These are phyloP conservation scores for Pyrenochaeta sp. DNA, from an alignment of 2,329 filamentous ascomycete genomes.

Conservation along the genomic window DNA sequence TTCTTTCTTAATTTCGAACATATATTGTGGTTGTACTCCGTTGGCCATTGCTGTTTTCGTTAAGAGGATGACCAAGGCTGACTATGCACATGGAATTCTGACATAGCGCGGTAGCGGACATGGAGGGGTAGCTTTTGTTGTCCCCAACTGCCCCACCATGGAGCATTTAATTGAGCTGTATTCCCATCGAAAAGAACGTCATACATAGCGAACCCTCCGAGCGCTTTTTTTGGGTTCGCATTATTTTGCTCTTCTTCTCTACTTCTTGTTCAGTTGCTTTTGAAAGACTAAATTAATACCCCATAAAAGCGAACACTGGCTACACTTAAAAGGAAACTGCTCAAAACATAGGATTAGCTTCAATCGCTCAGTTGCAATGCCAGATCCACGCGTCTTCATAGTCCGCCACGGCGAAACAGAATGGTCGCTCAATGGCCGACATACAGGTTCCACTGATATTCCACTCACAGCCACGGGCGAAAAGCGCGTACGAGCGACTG, in stretches of 20 bases:
- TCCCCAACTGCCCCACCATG: conserved; percentile 30
- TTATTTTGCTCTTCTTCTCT: not conserved
- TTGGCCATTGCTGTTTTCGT: not conserved
- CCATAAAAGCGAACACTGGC: not conserved
- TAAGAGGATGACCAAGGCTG: conserved; percentile 32
- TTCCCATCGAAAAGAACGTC: conserved; percentile 12
- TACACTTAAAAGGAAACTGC: not conserved
- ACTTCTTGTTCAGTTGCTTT: not conserved
- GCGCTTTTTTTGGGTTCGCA: conserved; percentile 4
- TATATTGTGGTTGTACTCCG: not conserved
- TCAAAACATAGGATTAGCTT: no score
- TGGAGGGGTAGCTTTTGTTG: conserved; percentile 11
- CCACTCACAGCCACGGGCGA: conserved; percentile 80
- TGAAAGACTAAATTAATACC: not conserved
- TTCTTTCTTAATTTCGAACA: not conserved
- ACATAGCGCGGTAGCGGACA: conserved; percentile 6
- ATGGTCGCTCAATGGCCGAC: conserved; percentile 82
- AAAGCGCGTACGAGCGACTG: conserved; percentile 67
- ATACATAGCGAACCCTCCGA: conserved; percentile 12
- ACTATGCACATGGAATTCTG: conserved; percentile 13
- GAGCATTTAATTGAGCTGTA: not conserved
- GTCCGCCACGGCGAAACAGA: conserved; percentile 91
- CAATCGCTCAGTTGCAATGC: conserved; percentile 36
- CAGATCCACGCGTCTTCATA: conserved; percentile 61
- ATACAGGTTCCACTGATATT: conserved; percentile 88